These are phyloP conservation scores for Elsinoe fawcettii DNA, from an alignment of 2,329 filamentous ascomycete species.

Conservation along the genomic window DNA sequence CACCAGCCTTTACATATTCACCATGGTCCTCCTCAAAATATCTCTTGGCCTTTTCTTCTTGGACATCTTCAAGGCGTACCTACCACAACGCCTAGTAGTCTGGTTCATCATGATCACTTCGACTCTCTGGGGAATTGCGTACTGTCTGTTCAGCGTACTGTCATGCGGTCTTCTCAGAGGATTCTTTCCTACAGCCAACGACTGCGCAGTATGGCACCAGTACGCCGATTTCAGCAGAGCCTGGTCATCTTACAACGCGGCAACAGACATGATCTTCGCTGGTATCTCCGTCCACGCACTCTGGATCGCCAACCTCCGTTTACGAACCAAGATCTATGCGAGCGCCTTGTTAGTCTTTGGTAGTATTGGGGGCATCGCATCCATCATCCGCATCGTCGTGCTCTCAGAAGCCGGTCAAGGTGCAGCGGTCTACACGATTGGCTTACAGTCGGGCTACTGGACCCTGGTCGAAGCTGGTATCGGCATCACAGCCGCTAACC, in stretches of 20 bases:
- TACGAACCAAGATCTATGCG: neutral
- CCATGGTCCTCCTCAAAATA: conserved; percentile 40
- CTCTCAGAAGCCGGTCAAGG: conserved; percentile 9
- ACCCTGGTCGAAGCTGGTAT: conserved; percentile 30
- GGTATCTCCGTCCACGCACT: conserved; percentile 31
- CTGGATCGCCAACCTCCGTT: conserved; percentile 20
- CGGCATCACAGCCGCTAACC: conserved; percentile 29
- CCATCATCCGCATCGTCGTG: conserved; percentile 9
- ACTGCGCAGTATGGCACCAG: conserved; percentile 14
- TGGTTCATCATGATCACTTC: conserved; percentile 38
- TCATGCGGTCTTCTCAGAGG: conserved; percentile 46
- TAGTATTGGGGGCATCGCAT: neutral
- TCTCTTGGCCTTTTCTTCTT: conserved; percentile 45
- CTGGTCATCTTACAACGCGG: conserved; percentile 26
- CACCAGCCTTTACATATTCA: conserved; percentile 37
- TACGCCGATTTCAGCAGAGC: conserved; percentile 15
- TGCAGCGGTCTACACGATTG: conserved; percentile 23
- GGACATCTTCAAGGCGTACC: conserved; percentile 37
- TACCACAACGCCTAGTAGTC: conserved; percentile 36
- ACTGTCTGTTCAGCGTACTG: conserved; percentile 42
- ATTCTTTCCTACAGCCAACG: conserved; percentile 25
- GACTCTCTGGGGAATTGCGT: conserved; percentile 36
- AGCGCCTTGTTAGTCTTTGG: neutral
- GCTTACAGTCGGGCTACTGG: conserved; percentile 24
- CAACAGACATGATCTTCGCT: conserved; percentile 32